Evolutionary conservation across 208 protist species (phyloP).

Genomic region (Naegleria lovaniensis): DNA sequence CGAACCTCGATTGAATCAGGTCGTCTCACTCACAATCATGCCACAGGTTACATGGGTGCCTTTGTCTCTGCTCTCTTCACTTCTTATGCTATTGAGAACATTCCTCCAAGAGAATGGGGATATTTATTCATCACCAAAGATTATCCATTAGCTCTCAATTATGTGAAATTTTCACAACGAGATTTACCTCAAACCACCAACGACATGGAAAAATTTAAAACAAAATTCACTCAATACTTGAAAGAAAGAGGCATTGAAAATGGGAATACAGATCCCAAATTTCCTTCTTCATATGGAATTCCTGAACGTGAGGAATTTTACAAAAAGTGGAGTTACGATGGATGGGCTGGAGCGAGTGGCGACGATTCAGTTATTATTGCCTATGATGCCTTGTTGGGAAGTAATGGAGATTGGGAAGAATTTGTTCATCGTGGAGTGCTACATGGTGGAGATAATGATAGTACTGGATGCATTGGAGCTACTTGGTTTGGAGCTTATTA

Average conservation of each 20-base stretch:
- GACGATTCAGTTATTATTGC: constrained; percentile 22
- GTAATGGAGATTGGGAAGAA: neutral
- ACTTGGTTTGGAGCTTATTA: constrained; percentile 27
- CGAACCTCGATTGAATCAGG: neutral
- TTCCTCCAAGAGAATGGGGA: constrained; percentile 5
- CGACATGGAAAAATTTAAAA: neutral
- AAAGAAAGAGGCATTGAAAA: neutral
- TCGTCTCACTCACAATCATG: constrained; percentile 21
- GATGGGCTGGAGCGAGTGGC: constrained; percentile 21
- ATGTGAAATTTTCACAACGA: neutral
- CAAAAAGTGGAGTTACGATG: constrained; percentile 17
- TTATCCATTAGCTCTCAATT: neutral
- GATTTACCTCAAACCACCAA: neutral
- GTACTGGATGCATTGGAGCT: neutral
- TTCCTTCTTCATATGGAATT: constrained; percentile 6
- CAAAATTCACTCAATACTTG: neutral
- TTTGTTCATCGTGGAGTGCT: neutral
- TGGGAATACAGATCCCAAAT: neutral
- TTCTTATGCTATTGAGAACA: constrained; percentile 17
- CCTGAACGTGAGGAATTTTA: constrained; percentile 23
- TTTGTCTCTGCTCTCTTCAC: constrained; percentile 27
- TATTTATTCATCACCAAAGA: neutral
- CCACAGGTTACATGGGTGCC: constrained; percentile 22
- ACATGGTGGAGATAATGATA: constrained; percentile 14
- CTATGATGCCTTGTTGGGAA: constrained; percentile 5